Evolutionary conservation across 495 filamentous ascomycete genomes (phyloP).

Genomic region (Pyrenopolyporus hunteri): DNA sequence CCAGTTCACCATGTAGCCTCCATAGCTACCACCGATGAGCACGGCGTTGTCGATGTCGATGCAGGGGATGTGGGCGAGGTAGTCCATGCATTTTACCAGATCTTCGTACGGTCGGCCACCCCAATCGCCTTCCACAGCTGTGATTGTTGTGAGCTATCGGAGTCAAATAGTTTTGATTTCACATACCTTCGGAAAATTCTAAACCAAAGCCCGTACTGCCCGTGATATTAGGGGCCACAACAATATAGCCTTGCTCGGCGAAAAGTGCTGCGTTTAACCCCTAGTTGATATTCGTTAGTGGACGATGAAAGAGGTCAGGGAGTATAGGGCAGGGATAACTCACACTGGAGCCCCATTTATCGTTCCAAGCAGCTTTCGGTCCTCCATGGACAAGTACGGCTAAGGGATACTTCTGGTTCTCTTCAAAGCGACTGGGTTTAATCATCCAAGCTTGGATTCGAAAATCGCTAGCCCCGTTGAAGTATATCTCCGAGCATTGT

Average conservation of each 20-base stretch:
- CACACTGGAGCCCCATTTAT: slow-evolving; percentile 34
- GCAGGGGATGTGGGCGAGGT: slow-evolving; percentile 29
- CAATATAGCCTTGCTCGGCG: slow-evolving; percentile 45
- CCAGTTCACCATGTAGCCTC: slow-evolving; percentile 43
- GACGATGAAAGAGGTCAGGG: not conserved
- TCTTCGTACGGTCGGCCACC: slow-evolving; percentile 39
- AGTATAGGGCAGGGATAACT: not conserved
- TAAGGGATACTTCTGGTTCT: slow-evolving; percentile 38
- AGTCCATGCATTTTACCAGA: slow-evolving; percentile 39
- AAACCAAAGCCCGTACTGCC: slow-evolving; percentile 39
- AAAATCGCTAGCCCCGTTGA: slow-evolving; percentile 30
- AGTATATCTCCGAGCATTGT: slow-evolving; percentile 41
- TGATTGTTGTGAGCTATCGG: not conserved
- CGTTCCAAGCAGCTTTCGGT: slow-evolving; percentile 17
- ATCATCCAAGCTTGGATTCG: slow-evolving; percentile 43
- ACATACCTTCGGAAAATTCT: slow-evolving; percentile 34
- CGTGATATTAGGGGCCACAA: slow-evolving; percentile 42
- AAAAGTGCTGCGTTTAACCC: slow-evolving; percentile 32
- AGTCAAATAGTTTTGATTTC: not conserved
- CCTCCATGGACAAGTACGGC: slow-evolving; percentile 39
- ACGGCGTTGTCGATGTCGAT: slow-evolving; percentile 40
- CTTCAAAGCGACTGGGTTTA: slow-evolving; percentile 38
- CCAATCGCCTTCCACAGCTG: slow-evolving; percentile 27
- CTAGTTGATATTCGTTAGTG: not conserved
- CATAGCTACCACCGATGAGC: slow-evolving; percentile 33